A percentile compares a stretch with the other conserved stretches of the same genome.
Evolutionary conservation across 176 grass and related monocot genomes (phyloP).

Genomic region (Avena eriantha): DNA sequence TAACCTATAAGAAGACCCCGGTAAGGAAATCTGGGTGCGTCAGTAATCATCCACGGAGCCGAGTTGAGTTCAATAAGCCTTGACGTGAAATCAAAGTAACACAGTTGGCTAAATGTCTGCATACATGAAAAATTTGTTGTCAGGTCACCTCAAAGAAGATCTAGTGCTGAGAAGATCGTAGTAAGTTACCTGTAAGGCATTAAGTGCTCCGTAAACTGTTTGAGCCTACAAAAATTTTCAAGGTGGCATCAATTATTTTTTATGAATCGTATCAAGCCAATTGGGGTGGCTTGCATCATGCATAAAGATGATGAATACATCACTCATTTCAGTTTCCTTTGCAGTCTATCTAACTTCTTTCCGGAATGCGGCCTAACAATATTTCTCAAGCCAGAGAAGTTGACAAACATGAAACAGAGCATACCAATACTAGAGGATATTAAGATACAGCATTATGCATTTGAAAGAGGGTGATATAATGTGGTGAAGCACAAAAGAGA

Average conservation of each 20-base stretch:
- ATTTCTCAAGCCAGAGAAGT: conserved; percentile 4
- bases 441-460: conserved; percentile 39
- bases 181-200: conserved; percentile 85
- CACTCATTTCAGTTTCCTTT: conserved; percentile 9
- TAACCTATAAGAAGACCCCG: conserved; percentile 93
- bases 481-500: neutral
- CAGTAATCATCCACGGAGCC: conserved; percentile 87
- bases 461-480: conserved; percentile 13
- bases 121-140: conserved; percentile 35
- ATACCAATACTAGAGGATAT: neutral
- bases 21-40: conserved; percentile 92
- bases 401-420: conserved; percentile 19
- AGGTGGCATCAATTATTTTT: conserved; percentile 33
- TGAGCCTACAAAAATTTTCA: conserved; percentile 75
- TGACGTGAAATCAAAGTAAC: conserved; percentile 84
- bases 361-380: neutral
- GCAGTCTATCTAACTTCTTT: neutral
- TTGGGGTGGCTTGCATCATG: conserved; percentile 10
- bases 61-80: conserved; percentile 70
- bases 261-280: neutral
- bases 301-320: conserved; percentile 21
- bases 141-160: conserved; percentile 28
- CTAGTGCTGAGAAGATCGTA: conserved; percentile 1
- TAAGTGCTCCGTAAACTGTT: conserved; percentile 92
- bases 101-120: conserved; percentile 93